A percentile compares a stretch with the other conserved stretches of the same genome.
Evolutionary conservation across 2,329 filamentous ascomycete species (phyloP).

Genomic region (Camillea tinctor): DNA sequence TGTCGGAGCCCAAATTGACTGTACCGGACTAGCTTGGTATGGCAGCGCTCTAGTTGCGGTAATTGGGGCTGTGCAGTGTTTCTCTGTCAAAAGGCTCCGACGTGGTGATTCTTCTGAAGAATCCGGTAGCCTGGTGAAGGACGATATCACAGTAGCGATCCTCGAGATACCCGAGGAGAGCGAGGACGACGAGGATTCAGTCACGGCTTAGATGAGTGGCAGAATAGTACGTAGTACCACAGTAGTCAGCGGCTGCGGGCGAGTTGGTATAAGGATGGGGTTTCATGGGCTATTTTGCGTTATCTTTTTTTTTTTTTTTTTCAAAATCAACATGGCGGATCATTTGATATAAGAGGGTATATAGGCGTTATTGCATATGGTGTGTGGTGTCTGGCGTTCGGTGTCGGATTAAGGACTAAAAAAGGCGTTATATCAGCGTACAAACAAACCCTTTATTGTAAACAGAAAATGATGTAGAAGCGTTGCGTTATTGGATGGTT

Average conservation of each 20-base stretch:
- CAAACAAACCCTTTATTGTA: neutral
- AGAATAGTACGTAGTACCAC: neutral
- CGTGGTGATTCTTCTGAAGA: conserved; percentile 16
- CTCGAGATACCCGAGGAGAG: conserved; percentile 15
- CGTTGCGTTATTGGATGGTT: neutral
- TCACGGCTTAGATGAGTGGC: neutral
- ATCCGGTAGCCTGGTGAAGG: conserved; percentile 1
- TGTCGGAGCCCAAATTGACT: conserved; percentile 56
- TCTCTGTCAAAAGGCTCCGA: conserved; percentile 44
- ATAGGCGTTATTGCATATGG: neutral
- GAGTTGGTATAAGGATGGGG: neutral
- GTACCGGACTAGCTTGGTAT: conserved; percentile 63
- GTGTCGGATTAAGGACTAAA: neutral
- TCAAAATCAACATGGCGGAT: neutral
- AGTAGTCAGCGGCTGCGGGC: too few species aligned
- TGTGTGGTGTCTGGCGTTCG: neutral
- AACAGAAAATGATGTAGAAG: neutral
- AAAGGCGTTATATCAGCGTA: neutral
- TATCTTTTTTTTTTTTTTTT: neutral
- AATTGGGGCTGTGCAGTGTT: conserved; percentile 60
- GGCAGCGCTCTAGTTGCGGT: conserved; percentile 57
- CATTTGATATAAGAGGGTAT: neutral
- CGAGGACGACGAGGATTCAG: neutral
- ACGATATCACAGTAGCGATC: conserved; percentile 4
- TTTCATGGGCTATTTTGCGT: neutral